Evolutionary conservation across 139 green algal genomes (phyloP).

Genomic region (Ulvella scutata): DNA sequence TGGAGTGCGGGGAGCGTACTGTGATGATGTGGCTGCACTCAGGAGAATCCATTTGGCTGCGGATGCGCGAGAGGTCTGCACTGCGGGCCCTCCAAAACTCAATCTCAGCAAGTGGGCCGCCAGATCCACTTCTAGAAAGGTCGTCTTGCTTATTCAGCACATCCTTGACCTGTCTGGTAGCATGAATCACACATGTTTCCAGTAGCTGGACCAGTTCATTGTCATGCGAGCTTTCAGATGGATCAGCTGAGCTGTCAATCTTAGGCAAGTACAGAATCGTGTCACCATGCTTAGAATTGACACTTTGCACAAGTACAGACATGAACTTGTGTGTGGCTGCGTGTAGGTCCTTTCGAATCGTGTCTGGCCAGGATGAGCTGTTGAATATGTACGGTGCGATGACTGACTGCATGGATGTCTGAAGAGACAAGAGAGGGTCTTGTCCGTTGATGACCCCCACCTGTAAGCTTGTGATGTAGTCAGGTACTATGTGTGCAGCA

Average conservation of each 20-base stretch:
- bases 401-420: not conserved
- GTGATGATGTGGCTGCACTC: not conserved
- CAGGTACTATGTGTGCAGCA: not conserved
- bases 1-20: not conserved
- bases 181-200: conserved; percentile 70
- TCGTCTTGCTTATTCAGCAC: conserved; percentile 43
- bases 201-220: conserved; percentile 72
- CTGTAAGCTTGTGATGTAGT: not conserved
- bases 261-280: conserved; percentile 69
- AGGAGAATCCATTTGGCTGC: conserved; percentile 40
- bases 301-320: conserved; percentile 54
- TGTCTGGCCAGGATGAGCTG: not conserved
- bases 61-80: conserved; percentile 56
- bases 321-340: conserved; percentile 59
- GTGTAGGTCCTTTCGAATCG: not conserved
- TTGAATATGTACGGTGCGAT: not conserved
- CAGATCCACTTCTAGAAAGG: not conserved
- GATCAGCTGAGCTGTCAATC: conserved; percentile 14
- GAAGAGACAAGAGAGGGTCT: not conserved
- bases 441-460: not conserved
- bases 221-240: conserved; percentile 13
- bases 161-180: conserved; percentile 64
- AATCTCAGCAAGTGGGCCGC: conserved; percentile 62
- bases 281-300: conserved; percentile 40
- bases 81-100: conserved; percentile 65